These are phyloP conservation scores for Basipetospora chlamydospora DNA, from an alignment of 2,329 filamentous ascomycete species.

Conservation along the genomic window DNA sequence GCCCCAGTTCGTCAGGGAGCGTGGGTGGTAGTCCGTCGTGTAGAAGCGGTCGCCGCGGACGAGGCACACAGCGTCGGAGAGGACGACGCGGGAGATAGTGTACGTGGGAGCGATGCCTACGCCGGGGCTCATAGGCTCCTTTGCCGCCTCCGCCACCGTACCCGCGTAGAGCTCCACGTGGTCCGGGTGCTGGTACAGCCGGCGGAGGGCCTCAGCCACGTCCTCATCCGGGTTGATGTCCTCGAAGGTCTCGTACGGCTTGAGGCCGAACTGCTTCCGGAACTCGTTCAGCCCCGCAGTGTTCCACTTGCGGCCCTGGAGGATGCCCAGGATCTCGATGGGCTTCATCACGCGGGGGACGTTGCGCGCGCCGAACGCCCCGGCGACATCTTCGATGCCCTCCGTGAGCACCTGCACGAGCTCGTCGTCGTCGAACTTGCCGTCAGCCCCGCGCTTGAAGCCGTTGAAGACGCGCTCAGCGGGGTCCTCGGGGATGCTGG, in stretches of 20 bases:
- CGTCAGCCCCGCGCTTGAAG: conserved; percentile 49
- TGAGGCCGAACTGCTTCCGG: conserved; percentile 65
- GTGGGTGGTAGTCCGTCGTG: conserved; percentile 61
- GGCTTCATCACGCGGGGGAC: conserved; percentile 60
- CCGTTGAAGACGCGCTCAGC: conserved; percentile 52
- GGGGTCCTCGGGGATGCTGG: conserved; percentile 49
- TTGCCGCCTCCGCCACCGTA: conserved; percentile 60
- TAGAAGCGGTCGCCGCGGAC: conserved; percentile 69
- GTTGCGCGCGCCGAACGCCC: conserved; percentile 58
- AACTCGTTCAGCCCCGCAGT: conserved; percentile 72
- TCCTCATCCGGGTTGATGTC: conserved; percentile 69
- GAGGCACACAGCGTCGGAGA: conserved; percentile 66
- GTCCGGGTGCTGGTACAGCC: conserved; percentile 65
- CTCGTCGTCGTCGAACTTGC: conserved; percentile 61
- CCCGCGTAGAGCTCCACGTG: conserved; percentile 71
- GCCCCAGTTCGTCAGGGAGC: conserved; percentile 71
- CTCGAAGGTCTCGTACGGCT: conserved; percentile 62
- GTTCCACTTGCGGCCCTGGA: conserved; percentile 65
- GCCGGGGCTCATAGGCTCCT: conserved; percentile 57
- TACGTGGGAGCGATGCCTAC: conserved; percentile 63
- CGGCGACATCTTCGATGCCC: conserved; percentile 63
- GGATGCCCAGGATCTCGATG: conserved; percentile 68
- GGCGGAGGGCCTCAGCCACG: conserved; percentile 48
- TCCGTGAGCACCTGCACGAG: conserved; percentile 55
- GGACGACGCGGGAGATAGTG: conserved; percentile 61